Evolutionary conservation across 1,139 yeast genomes (phyloP).

Genomic region (Meyerozyma guilliermondii): DNA sequence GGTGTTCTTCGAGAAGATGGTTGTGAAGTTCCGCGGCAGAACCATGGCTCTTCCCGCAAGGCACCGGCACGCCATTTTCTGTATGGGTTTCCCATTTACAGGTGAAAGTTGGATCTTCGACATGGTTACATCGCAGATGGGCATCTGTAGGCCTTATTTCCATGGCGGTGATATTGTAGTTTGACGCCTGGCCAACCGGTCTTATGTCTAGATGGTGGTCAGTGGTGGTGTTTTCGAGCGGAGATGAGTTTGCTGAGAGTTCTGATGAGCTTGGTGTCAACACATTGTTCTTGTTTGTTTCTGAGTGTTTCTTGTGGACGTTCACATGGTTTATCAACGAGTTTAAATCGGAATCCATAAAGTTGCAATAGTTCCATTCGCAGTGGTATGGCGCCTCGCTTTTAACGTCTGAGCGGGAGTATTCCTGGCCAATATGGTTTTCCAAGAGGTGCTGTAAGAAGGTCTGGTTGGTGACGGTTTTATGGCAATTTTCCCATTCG

Average conservation of each 20-base stretch:
- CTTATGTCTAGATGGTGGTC: conserved; percentile 5
- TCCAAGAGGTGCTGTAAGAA: conserved; percentile 54
- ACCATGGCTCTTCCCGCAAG: conserved; percentile 47
- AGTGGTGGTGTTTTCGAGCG: conserved; percentile 3
- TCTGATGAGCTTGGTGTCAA: conserved; percentile 15
- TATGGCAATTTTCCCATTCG: conserved; percentile 54
- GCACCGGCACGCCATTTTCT: conserved; percentile 23
- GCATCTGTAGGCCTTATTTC: conserved; percentile 27
- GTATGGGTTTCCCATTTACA: conserved; percentile 44
- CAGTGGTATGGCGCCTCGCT: conserved; percentile 35
- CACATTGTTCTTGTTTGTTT: conserved; percentile 6
- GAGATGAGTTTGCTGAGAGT: conserved; percentile 11
- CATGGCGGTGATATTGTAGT: conserved; percentile 29
- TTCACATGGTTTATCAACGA: conserved; percentile 58
- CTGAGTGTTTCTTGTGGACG: conserved; percentile 36
- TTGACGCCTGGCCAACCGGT: not conserved
- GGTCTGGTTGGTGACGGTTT: conserved; percentile 35
- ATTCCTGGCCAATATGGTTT: conserved; percentile 45
- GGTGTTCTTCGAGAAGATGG: conserved; percentile 64
- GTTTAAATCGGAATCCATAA: conserved; percentile 45
- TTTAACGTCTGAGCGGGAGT: conserved; percentile 5
- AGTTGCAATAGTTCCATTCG: conserved; percentile 72
- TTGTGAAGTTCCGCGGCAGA: conserved; percentile 59
- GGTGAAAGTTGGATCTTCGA: conserved; percentile 22
- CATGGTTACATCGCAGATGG: conserved; percentile 7